Conservation (phyloP, 805 yeast species). For the Saccharomycopsis oosterbeekiorum region DNA sequence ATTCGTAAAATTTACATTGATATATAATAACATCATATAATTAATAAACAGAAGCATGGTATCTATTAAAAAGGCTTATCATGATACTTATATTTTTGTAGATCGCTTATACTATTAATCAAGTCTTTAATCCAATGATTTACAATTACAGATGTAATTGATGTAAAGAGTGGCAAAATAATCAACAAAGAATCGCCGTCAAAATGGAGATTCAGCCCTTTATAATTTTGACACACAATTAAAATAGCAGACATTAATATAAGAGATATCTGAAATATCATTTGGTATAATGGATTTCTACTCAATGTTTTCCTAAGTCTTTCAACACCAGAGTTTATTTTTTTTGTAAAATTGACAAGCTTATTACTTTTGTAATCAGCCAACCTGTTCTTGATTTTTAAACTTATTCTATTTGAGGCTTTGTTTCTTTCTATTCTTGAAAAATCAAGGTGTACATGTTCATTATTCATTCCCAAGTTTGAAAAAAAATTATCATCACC, state of each 20-base stretch:
- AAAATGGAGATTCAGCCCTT: not conserved
- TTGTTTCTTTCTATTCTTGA: not conserved
- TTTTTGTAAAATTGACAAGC: not conserved
- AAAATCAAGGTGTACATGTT: not conserved
- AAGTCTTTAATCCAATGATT: slow-evolving; percentile 6
- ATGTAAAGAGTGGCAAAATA: slow-evolving; percentile 7
- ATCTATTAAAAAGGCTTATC: slow-evolving; percentile 2
- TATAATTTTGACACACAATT: not conserved
- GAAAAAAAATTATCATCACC: not conserved
- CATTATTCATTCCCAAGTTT: not conserved
- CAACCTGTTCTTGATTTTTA: not conserved
- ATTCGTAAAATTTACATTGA: too few species aligned
- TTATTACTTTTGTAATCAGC: not conserved
- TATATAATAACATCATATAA: too few species aligned
- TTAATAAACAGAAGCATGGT: not conserved
- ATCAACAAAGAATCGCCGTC: not conserved
- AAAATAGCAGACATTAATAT: not conserved
- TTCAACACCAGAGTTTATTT: not conserved
- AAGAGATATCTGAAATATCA: not conserved
- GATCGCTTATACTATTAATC: slow-evolving; percentile 1
- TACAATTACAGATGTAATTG: slow-evolving; percentile 5
- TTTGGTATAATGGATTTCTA: not conserved
- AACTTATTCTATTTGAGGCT: not conserved
- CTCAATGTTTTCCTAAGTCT: not conserved
- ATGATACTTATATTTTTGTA: slow-evolving; percentile 7